Base-by-base conservation (phyloP, 495 filamentous ascomycete species). In the Neurospora hispaniola region DNA sequence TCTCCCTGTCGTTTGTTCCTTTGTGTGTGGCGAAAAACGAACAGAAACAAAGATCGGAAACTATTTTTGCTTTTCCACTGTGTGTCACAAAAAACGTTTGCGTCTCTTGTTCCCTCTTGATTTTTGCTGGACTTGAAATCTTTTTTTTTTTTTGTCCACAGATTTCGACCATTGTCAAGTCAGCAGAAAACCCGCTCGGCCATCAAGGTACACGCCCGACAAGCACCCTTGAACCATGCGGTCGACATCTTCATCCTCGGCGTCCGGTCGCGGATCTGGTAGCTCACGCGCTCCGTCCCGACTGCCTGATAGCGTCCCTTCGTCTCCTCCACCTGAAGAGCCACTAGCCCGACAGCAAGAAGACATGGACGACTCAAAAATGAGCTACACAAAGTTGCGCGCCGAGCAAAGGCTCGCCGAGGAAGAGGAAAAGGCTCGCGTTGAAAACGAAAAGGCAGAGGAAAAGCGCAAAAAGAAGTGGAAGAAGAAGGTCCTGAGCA, bases 341-440 rank as follows among this genome's bases (percentile, higher is more conserved):
- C 73, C 59, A 46, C 75, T 38, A 71, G 75, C 14, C 31, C 2
- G 31, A 62, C 54, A 62, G 7, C 54, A 62, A 68, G 71, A 23
- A 46, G 35, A 66, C 1, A 2, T 41, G 27, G 73, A 76, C 31
- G 73, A 74, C 42, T 31, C 77, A 42, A 82, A 82, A 72, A 83
- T 84, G 80, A 82, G 74, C 70, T 77, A 82, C 74, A 77, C 76
- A 14, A 75, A 75, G 42, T 43, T 81, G 38, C 70, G 83, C 18
- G 79, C 82, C 71, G 81, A 85, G 71, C 83, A 84, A 72, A 79
- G 84, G 4, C 84, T 87, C 75, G 81, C 82, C 9, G 83, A 82
- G 2, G 87, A 90, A 71, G 89, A 90, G 73, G 82, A 85, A 70
- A 81, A 81, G 69, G 87, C 88, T 43, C 79, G 81, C 0, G 71